phyloP scores from a whole-genome alignment of 2,329 filamentous ascomycete genomes.

The Cordyceps pruinosa region DNA sequence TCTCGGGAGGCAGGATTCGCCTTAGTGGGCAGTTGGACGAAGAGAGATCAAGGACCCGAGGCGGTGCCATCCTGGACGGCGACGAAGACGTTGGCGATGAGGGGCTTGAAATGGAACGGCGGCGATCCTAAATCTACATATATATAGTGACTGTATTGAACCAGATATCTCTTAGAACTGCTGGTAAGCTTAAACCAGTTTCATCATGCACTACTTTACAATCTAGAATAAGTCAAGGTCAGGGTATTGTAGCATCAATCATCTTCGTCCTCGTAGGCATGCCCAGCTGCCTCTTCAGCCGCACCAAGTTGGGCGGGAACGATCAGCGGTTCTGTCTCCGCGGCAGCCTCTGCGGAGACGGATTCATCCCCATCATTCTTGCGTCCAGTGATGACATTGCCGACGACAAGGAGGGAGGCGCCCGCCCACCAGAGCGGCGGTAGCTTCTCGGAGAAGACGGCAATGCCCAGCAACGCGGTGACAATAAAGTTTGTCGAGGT shows the following conservation, averaged over 20 bases:
- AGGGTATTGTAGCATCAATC: conserved; percentile 24
- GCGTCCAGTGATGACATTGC: conserved; percentile 70
- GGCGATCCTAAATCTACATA: conserved; percentile 16
- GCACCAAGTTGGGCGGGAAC: conserved; percentile 8
- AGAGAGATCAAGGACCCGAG: conserved; percentile 35
- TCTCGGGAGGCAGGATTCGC: conserved; percentile 51
- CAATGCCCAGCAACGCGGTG: conserved; percentile 62
- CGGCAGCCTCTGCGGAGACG: background rate
- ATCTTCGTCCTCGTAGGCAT: conserved; percentile 20
- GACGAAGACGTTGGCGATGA: conserved; percentile 36
- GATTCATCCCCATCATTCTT: conserved; percentile 47
- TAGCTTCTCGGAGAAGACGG: conserved; percentile 65
- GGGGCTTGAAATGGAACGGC: conserved; percentile 37
- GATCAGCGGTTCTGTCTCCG: conserved; percentile 1
- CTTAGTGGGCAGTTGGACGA: conserved; percentile 37
- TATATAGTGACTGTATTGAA: background rate
- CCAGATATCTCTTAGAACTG: background rate
- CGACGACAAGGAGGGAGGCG: conserved; percentile 63
- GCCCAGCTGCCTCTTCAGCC: conserved; percentile 14
- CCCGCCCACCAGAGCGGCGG: conserved; percentile 73
- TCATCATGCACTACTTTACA: background rate
- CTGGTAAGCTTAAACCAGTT: too few relatives aligned
- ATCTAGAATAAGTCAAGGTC: background rate
- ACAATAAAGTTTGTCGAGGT: conserved; percentile 76
- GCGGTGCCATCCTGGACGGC: conserved; percentile 34